Evolutionary conservation across 2,329 filamentous ascomycete species (phyloP).

Genomic region (Byssochlamys sp.): DNA sequence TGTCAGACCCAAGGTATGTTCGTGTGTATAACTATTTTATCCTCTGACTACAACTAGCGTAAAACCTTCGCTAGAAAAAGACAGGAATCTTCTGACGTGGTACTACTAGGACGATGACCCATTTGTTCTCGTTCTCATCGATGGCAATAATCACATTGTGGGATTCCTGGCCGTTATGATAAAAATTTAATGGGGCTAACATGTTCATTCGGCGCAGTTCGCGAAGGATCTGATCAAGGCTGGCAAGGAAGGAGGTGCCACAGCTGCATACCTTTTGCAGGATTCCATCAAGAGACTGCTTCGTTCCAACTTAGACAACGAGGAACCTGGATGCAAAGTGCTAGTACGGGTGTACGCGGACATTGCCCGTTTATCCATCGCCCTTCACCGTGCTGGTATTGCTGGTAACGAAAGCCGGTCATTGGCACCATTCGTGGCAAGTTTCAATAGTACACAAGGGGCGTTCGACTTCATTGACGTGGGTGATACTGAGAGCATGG

Average conservation of each 20-base stretch:
- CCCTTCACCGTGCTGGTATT: constrained; percentile 41
- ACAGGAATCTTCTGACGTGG: constrained; percentile 6
- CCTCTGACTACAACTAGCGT: not conserved
- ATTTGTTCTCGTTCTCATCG: constrained; percentile 53
- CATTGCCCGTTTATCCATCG: constrained; percentile 44
- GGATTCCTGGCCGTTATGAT: not conserved
- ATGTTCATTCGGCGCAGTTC: constrained; percentile 63
- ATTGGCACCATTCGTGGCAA: constrained; percentile 46
- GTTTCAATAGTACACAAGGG: constrained; percentile 49
- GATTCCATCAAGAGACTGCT: constrained; percentile 42
- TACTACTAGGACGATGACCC: constrained; percentile 41
- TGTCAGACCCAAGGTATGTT: constrained; percentile 34
- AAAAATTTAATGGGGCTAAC: not conserved
- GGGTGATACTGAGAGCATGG: constrained; percentile 51
- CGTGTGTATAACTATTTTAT: not conserved
- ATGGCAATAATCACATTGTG: constrained; percentile 51
- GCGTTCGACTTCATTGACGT: constrained; percentile 55
- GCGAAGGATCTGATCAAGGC: constrained; percentile 41
- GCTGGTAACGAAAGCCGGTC: constrained; percentile 48
- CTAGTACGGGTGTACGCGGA: constrained; percentile 51
- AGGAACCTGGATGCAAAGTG: constrained; percentile 43
- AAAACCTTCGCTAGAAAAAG: not conserved
- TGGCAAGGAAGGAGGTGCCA: constrained; percentile 46
- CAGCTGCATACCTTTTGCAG: constrained; percentile 46
- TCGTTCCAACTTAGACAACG: constrained; percentile 30